Conservation (phyloP, 306 rosid species). For the Quercus rubra region DNA sequence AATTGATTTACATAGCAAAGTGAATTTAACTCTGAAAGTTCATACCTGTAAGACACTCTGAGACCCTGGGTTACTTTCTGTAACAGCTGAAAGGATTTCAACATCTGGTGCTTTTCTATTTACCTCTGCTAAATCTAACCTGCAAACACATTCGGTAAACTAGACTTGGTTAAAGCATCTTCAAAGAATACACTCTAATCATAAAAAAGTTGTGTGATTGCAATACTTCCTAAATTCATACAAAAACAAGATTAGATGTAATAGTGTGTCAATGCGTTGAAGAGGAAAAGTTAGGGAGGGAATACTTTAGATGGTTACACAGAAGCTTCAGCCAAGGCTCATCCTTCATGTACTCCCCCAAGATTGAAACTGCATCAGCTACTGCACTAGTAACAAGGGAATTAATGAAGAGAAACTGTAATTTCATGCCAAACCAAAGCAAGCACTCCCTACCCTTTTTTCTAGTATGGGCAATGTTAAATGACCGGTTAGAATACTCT, state of each 20-base stretch:
- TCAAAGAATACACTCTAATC: slow-evolving; percentile 7
- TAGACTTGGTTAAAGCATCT: slow-evolving; percentile 14
- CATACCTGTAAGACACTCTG: slow-evolving; percentile 46
- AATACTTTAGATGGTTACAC: slow-evolving; percentile 73
- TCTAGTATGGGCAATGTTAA: neutral
- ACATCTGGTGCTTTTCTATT: slow-evolving; percentile 48
- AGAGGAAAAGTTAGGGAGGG: slow-evolving; percentile 6
- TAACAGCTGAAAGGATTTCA: slow-evolving; percentile 18
- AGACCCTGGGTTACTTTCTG: slow-evolving; percentile 32
- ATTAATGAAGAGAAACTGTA: slow-evolving; percentile 15
- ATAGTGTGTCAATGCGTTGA: neutral
- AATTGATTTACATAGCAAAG: neutral
- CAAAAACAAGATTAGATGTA: neutral
- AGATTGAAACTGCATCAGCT: slow-evolving; percentile 75
- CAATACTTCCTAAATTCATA: neutral
- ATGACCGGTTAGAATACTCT: neutral
- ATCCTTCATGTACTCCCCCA: slow-evolving; percentile 82
- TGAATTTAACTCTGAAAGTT: neutral
- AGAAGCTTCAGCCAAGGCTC: slow-evolving; percentile 79
- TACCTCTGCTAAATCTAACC: slow-evolving; percentile 66
- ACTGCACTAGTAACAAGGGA: slow-evolving; percentile 57
- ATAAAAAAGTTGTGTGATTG: neutral
- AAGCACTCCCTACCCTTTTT: neutral
- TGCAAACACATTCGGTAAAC: slow-evolving; percentile 30
- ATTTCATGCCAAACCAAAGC: neutral